phyloP scores from a whole-genome alignment of 2,329 filamentous ascomycete species.

The Ophiostoma triangulosporum region DNA sequence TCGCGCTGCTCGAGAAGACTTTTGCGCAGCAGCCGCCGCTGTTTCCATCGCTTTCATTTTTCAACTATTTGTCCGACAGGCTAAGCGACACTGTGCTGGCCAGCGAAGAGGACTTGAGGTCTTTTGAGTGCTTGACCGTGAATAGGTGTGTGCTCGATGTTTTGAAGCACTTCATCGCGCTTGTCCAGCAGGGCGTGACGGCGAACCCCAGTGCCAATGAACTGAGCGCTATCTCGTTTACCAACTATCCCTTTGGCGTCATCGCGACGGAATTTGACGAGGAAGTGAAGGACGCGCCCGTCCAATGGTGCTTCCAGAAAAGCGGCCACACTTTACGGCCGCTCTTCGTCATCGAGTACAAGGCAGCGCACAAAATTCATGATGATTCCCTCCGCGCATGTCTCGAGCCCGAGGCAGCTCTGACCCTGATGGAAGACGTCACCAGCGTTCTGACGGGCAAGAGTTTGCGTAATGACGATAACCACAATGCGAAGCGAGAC shows the following conservation, averaged over 20 bases:
- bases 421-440: constrained; percentile 3
- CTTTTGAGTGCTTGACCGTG: constrained; percentile 7
- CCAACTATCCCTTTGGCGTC: constrained; percentile 6
- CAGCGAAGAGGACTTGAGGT: constrained; percentile 6
- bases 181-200: constrained; percentile 8
- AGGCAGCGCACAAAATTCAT: constrained; percentile 9
- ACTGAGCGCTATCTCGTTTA: neutral
- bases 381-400: neutral
- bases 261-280: constrained; percentile 5
- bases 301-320: constrained; percentile 8
- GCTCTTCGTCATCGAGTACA: constrained; percentile 15
- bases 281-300: neutral
- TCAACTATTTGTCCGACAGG: neutral
- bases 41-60: neutral
- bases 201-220: neutral
- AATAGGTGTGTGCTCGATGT: neutral
- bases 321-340: constrained; percentile 2
- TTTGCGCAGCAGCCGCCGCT: neutral
- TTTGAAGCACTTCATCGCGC: neutral
- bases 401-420: neutral
- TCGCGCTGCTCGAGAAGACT: neutral
- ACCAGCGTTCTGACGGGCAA: neutral
- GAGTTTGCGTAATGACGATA: neutral
- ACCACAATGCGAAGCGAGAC: neutral
- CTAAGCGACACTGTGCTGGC: constrained; percentile 1